Evolutionary conservation across 2,329 filamentous ascomycete genomes (phyloP), one percentile per base, ranked within the genome.

Genomic region (Verticillium nonalfalfae): DNA sequence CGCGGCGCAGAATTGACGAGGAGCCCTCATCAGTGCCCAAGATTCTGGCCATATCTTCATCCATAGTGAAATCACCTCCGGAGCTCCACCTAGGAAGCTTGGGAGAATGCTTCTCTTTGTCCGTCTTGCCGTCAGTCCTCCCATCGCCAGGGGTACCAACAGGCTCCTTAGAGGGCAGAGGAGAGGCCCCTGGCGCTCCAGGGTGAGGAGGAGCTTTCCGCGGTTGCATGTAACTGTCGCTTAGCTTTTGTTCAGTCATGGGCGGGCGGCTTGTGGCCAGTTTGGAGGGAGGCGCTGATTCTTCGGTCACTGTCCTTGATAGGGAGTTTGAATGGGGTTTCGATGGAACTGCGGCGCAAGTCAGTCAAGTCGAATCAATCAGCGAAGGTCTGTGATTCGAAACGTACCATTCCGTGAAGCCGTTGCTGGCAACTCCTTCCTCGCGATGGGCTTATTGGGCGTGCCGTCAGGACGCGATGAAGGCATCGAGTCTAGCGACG

Each of bases 31-130:
- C 91, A 21, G 86, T 88, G 50, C 87, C 90, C 63, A 97, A 81
- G 62, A 97, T 94, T 61, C 93, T 89, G 60, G 91, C 90, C 86
- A 97, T 92, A 71, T 98, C 95, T 74, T 97, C 93, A 66, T 98
- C 94, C 88, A 97, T 87, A 63, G 90, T 95, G 70, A 97, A 95
- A 66, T 96, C 93, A 60, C 88, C 91, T 59, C 91, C 91, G 54
- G 85, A 83, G 74, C 90, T 96, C 85, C 85, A 91, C 69, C 88
- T 83, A 66, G 89, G 85, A 64, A 91, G 78, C 68, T 87, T 87
- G 10, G 89, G 87, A 10, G 89, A 90, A 45, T 75, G 74, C 66
- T 85, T 84, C 63, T 76, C 45, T 18, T 50, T 50, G 71, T 68
- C 45, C 7, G 45, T 50, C 45, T 50, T 50, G 45, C 45, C 45